phyloP scores from a whole-genome alignment of 2,329 filamentous ascomycete genomes.

The Arthrocladium fulminans region DNA sequence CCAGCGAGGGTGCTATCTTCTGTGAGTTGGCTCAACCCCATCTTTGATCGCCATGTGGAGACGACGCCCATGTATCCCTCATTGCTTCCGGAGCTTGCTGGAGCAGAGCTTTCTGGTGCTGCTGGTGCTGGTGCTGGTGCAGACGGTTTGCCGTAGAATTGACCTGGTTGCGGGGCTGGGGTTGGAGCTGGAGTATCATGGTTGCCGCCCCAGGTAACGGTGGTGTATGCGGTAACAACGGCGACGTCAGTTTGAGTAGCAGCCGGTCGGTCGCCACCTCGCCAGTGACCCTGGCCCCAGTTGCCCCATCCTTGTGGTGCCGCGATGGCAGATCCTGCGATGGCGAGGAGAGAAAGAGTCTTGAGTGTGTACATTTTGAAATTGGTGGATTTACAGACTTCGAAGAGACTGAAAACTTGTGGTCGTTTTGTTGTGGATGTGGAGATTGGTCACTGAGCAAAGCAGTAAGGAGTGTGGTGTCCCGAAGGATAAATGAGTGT shows the following conservation, averaged over 20 bases:
- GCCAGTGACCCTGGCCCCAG: constrained; percentile 3
- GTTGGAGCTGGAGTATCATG: constrained; percentile 21
- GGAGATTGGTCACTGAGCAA: constrained; percentile 7
- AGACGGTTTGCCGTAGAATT: constrained; percentile 42
- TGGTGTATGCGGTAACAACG: constrained; percentile 9
- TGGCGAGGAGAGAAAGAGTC: constrained; percentile 25
- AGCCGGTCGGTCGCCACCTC: constrained; percentile 10
- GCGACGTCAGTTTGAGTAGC: constrained; percentile 11
- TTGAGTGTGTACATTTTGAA: constrained; percentile 18
- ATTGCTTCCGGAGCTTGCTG: not conserved
- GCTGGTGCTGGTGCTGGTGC: constrained; percentile 1
- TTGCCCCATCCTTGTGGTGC: constrained; percentile 19
- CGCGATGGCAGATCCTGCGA: constrained; percentile 25
- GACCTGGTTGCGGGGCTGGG: constrained; percentile 30
- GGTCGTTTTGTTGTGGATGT: constrained; percentile 1
- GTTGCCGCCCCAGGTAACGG: constrained; percentile 11
- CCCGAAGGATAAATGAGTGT: constrained; percentile 20
- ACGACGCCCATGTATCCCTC: constrained; percentile 18
- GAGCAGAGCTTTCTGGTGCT: not conserved
- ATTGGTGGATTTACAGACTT: constrained; percentile 2
- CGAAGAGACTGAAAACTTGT: not conserved
- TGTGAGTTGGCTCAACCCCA: constrained; percentile 14
- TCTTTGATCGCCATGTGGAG: constrained; percentile 16
- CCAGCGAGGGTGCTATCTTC: constrained; percentile 17
- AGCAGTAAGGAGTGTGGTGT: constrained; percentile 15